Base-by-base conservation (phyloP, 352 stramenopile genomes). In the Pythium inflatum region DNA sequence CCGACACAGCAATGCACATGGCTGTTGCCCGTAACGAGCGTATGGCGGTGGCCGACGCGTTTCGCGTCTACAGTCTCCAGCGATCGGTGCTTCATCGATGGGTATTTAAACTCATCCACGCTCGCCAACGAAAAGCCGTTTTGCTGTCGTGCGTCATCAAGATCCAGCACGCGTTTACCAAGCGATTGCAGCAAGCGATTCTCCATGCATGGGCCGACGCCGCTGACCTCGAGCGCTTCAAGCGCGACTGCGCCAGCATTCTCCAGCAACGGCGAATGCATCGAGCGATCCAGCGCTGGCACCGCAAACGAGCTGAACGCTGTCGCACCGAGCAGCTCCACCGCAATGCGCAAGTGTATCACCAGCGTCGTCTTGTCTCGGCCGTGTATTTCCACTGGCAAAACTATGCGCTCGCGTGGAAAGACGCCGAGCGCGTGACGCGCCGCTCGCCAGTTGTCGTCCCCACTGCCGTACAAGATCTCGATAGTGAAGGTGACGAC, bases 331-430 rank as follows among this genome's bases (percentile, higher is more conserved):
- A 54, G 2, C 41, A 68, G 20, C 38, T 77, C 22, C 50, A 75
- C 11, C 36, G 50, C 1, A 73, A 76, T 16, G 74, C 69, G 2
- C 41, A 56, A 2, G 25, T 22, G 5, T 87, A 89, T 34, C 70
- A 74, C 25, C 33, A 57, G 3, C 61, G 69, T 22, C 71, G 79
- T 0, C 63, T 90, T 20, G 49, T 79, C 13, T 80, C 75, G 24
- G 40, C 66, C 2, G 50, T 78, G 13, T 90, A 89, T 71, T 89
- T 90, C 73, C 86, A 87, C 64, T 92, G 84, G 84, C 84, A 90
- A 58, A 88, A 86, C 57, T 90, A 90, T 53, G 76, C 73, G n/a
- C 76, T 92, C n/a, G 82, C 81, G 16, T 92, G 84, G 84, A 83
- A 84, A 53, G 80, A 88, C 28, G 77, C 56, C n/a, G n/a, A n/a